Conservation (phyloP, 306 rosid genomes). For the Comarum palustre region DNA sequence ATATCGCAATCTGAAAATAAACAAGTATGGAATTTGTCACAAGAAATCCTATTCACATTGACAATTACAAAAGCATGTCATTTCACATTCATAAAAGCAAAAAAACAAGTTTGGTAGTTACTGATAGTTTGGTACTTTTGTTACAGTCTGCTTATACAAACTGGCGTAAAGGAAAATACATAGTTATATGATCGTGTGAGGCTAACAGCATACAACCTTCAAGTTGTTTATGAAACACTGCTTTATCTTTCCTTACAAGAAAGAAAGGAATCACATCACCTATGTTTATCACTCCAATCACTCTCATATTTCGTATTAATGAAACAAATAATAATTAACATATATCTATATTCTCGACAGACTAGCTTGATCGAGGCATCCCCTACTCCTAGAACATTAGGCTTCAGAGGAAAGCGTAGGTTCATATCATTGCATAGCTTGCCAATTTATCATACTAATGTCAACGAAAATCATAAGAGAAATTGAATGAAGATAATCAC, state of each 20-base stretch:
- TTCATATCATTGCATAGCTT: not conserved
- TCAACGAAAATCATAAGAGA: not conserved
- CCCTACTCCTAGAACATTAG: not conserved
- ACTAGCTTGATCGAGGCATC: not conserved
- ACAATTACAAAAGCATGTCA: too few species aligned
- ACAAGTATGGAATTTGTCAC: too few species aligned
- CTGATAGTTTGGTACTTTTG: too few species aligned
- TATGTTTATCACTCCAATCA: slow-evolving; percentile 5
- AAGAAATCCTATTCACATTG: too few species aligned
- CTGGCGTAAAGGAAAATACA: not conserved
- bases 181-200: not conserved
- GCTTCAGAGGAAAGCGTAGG: not conserved
- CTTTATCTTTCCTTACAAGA: not conserved
- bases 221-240: not conserved
- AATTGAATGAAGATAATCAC: slow-evolving; percentile 29
- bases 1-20: too few species aligned
- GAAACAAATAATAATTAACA: not conserved
- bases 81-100: too few species aligned
- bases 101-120: too few species aligned
- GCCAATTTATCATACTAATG: not conserved
- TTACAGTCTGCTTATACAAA: not conserved
- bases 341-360: not conserved
- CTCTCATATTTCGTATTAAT: not conserved
- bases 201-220: not conserved
- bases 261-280: not conserved